phyloP scores from a whole-genome alignment of 495 filamentous ascomycete species.

The Lichenothelia convexa region DNA sequence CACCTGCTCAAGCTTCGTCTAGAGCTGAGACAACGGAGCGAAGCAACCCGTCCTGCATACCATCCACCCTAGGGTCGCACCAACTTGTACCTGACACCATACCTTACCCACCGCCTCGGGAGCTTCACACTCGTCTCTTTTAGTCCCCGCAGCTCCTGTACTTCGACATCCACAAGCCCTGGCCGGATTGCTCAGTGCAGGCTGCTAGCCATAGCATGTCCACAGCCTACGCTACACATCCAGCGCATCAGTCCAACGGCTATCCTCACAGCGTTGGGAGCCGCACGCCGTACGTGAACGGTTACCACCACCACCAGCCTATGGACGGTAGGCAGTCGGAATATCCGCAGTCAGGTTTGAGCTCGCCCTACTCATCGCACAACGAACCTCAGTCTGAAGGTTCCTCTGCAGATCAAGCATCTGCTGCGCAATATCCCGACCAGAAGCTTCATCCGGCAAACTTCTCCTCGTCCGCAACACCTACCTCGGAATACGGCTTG shows the following conservation, averaged over 20 bases:
- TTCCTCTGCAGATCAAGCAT: conserved; percentile 66
- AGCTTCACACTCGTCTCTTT: no score
- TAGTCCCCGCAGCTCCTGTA: no score
- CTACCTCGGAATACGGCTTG: conserved; percentile 73
- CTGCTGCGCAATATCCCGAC: conserved; percentile 53
- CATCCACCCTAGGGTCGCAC: neutral
- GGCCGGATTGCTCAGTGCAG: conserved; percentile 11
- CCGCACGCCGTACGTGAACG: conserved; percentile 14
- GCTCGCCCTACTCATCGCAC: conserved; percentile 54
- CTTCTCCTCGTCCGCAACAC: conserved; percentile 62
- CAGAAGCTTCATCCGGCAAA: conserved; percentile 58
- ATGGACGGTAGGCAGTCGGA: conserved; percentile 86
- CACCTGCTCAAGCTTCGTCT: no score
- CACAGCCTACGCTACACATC: conserved; percentile 17
- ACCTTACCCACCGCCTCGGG: no score
- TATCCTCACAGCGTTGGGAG: conserved; percentile 19
- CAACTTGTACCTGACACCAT: neutral
- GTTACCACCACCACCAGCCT: conserved; percentile 29
- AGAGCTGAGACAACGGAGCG: no score
- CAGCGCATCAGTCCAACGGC: conserved; percentile 12
- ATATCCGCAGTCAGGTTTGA: conserved; percentile 98
- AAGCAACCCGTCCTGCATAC: no score
- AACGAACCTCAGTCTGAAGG: conserved; percentile 62
- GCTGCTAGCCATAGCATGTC: conserved; percentile 21
- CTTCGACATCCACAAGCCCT: conserved; percentile 1